Conservation (phyloP, 441 rosid species). For the Aleurites moluccanus region DNA sequence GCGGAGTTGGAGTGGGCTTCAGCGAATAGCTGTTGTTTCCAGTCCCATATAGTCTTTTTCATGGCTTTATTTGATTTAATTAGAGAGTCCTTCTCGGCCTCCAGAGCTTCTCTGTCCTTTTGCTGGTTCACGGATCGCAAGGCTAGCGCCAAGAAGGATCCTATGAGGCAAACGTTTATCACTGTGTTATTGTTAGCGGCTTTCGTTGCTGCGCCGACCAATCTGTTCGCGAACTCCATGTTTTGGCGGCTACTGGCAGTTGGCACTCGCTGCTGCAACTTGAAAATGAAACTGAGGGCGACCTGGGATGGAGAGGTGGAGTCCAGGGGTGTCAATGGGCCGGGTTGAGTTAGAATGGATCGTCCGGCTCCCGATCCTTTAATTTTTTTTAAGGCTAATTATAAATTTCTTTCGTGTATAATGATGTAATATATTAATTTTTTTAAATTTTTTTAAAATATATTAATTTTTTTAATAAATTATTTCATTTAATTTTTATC, state of each 20-base stretch:
- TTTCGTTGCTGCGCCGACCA: constrained; percentile 17
- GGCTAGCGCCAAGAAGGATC: constrained; percentile 44
- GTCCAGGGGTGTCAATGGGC: background rate
- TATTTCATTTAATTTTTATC: too few relatives aligned
- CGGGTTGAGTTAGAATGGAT: too few relatives aligned
- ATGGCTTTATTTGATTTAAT: constrained; percentile 52
- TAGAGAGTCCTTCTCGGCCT: constrained; percentile 54
- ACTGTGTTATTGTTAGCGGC: constrained; percentile 45
- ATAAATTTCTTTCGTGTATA: too few relatives aligned
- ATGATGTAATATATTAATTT: too few relatives aligned
- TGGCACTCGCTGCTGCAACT: background rate
- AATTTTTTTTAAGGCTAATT: too few relatives aligned
- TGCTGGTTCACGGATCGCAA: constrained; percentile 59
- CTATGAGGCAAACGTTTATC: constrained; percentile 49
- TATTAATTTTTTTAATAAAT: too few relatives aligned
- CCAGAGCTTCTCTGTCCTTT: constrained; percentile 50
- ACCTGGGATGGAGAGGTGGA: background rate
- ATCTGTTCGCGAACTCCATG: constrained; percentile 24
- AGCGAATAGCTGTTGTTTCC: constrained; percentile 77
- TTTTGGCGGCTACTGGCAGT: background rate
- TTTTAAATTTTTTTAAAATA: too few relatives aligned
- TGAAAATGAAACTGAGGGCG: background rate
- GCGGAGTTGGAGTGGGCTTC: constrained; percentile 53
- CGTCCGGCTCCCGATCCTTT: too few relatives aligned
- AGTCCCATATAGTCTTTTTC: constrained; percentile 68